Conservation (phyloP, 768 basidiomycete species). For the Pilatotrama ljubarskyi region DNA sequence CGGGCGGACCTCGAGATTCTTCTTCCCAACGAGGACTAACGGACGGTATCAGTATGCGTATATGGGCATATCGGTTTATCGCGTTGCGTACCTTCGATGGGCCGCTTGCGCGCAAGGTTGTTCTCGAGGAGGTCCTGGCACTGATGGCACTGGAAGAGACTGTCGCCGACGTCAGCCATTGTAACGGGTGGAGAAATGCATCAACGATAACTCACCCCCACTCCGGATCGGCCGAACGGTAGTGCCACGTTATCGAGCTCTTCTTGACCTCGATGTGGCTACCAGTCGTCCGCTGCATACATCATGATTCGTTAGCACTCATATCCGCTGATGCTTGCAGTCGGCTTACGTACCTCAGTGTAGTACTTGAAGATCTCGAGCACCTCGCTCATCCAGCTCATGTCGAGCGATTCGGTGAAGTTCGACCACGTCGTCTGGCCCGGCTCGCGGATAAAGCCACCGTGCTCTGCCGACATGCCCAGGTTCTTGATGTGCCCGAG, state of each 20-base stretch:
- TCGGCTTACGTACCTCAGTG: conserved; percentile 64
- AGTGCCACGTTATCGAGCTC: conserved; percentile 98
- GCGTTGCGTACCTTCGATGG: conserved; percentile 75
- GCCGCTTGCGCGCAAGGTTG: conserved; percentile 87
- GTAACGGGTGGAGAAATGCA: not conserved
- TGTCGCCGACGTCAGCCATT: conserved; percentile 27
- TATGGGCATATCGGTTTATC: not conserved
- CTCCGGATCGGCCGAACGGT: conserved; percentile 88
- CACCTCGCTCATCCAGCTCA: conserved; percentile 97
- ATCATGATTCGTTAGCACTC: not conserved
- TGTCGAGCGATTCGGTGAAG: conserved; percentile 90
- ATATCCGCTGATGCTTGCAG: not conserved
- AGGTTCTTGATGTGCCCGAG: conserved; percentile 80
- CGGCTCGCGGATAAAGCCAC: conserved; percentile 83
- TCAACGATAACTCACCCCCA: conserved; percentile 70
- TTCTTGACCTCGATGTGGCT: conserved; percentile 96
- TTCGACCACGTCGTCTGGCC: conserved; percentile 72
- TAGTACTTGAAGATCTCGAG: conserved; percentile 96
- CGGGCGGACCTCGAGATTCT: conserved; percentile 96
- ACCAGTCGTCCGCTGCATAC: conserved; percentile 79
- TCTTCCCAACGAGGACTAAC: conserved; percentile 91
- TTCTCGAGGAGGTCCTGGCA: conserved; percentile 96
- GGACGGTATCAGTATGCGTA: not conserved
- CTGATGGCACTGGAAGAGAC: conserved; percentile 92
- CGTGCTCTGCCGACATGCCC: conserved; percentile 96